phyloP scores from a whole-genome alignment of 352 stramenopile species.

The Pythium aquatile region DNA sequence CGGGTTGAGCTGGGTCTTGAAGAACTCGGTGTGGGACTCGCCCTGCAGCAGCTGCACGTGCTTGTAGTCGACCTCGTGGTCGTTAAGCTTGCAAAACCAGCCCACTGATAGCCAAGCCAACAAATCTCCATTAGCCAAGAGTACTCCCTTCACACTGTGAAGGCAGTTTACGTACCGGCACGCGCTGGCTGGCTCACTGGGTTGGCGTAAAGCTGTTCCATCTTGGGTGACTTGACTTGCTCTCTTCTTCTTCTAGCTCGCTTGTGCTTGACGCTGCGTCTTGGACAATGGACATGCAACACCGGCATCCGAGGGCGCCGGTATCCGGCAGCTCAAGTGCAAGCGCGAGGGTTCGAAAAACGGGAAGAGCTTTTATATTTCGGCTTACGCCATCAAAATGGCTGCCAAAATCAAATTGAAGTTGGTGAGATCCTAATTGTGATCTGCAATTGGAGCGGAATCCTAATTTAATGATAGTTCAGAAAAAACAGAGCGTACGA shows the following conservation, averaged over 20 bases:
- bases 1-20: conserved; percentile 48
- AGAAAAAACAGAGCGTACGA: too few relatives aligned
- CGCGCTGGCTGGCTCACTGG: conserved; percentile 68
- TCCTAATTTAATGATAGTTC: too few relatives aligned
- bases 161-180: conserved; percentile 33
- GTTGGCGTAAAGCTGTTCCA: conserved; percentile 60
- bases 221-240: conserved; percentile 6
- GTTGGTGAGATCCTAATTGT: not conserved
- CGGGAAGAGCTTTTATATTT: not conserved
- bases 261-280: not conserved
- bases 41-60: conserved; percentile 52
- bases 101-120: conserved; percentile 31
- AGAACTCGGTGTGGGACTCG: conserved; percentile 47
- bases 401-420: conserved; percentile 1
- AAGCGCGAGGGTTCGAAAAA: not conserved
- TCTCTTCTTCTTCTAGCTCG: not conserved
- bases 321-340: not conserved
- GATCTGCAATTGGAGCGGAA: too few relatives aligned
- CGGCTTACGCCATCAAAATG: conserved; percentile 5
- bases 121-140: not conserved
- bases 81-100: conserved; percentile 72
- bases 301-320: not conserved
- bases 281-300: not conserved
- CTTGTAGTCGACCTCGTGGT: conserved; percentile 61
- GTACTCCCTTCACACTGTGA: too few relatives aligned